Base-by-base conservation (phyloP, 2,329 filamentous ascomycete species). In the Hymenoscyphus occultus region DNA sequence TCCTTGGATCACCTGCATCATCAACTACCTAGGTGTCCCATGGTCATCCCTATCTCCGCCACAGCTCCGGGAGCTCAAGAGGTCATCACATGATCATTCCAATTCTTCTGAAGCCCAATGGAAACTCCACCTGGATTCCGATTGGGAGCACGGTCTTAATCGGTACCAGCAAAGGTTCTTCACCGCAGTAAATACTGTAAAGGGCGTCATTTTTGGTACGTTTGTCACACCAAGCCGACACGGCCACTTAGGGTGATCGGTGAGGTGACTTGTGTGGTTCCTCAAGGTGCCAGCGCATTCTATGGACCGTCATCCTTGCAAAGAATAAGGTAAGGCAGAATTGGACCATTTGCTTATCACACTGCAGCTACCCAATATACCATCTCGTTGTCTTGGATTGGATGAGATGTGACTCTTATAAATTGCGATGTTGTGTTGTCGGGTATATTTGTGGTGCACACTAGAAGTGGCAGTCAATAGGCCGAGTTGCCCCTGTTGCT, bases 241-340 rank as follows among this genome's bases (percentile, higher is more conserved):
- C 35, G 35, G 5, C 35, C 35, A 6, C 35, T 10, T 4, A 35
- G 9, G 5, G 35, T 35, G 35, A 35, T 54, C 48, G 7, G 48
- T 45, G 42, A n/a, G 42, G 42, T 54, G 48, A 54, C 48, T 54
- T 54, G 48, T n/a, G 16, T 57, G 56, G 13, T 57, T 39, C 56
- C 32, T 39, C 56, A 39, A 39, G 32, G 19, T 69, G 69, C 67
- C 69, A 71, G 65, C 70, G 70, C 68, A 71, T 67, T 66, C 64
- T 60, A 60, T 59, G 54, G 61, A 67, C 60, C 42, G 59, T 13
- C 56, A 67, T 61, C 69, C 69, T 68, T 69, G 68, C 61, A 42
- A 61, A 64, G 63, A 63, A 35, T 35, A 35, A 28, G 4, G 67
- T 64, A 67, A 70, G 64, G 70, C 67, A 70, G 67, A 67, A 65